Evolutionary conservation across 306 rosid genomes (phyloP).

Genomic region (Acmispon strigosus): DNA sequence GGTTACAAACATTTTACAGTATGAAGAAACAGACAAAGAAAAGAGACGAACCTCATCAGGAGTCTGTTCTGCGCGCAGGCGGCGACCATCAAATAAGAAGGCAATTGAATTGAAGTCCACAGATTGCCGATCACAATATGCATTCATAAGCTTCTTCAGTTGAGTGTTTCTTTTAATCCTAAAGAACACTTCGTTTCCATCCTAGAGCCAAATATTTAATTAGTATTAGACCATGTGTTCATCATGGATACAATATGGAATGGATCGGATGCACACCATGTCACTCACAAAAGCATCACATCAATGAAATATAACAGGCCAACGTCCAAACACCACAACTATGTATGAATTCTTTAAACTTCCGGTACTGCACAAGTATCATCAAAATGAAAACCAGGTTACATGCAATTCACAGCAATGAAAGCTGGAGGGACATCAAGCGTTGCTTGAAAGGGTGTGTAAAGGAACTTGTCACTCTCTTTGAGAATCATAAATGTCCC

Average conservation of each 20-base stretch:
- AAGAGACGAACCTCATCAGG: constrained; percentile 57
- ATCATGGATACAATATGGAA: too few species aligned
- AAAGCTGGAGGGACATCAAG: not conserved
- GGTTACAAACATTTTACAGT: not conserved
- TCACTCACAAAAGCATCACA: not conserved
- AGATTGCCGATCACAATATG: constrained; percentile 68
- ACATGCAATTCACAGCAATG: not conserved
- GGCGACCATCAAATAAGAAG: constrained; percentile 65
- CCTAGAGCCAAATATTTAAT: constrained; percentile 24
- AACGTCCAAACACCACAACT: not conserved
- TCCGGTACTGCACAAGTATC: not conserved
- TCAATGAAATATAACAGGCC: not conserved
- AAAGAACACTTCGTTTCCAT: constrained; percentile 57
- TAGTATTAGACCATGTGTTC: not conserved
- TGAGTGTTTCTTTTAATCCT: constrained; percentile 68
- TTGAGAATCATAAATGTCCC: not conserved
- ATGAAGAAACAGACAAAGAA: not conserved
- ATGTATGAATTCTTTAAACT: not conserved
- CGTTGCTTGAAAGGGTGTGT: too few species aligned
- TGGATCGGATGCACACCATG: not conserved
- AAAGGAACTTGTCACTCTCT: not conserved
- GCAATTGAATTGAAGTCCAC: constrained; percentile 46
- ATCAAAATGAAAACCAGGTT: not conserved
- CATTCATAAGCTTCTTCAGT: constrained; percentile 72
- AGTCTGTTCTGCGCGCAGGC: constrained; percentile 60